Percentiles rank a stretch among this genome's conserved stretches.
Evolutionary conservation across 768 basidiomycete genomes (phyloP).

Genomic region (Russula ochroleuca): DNA sequence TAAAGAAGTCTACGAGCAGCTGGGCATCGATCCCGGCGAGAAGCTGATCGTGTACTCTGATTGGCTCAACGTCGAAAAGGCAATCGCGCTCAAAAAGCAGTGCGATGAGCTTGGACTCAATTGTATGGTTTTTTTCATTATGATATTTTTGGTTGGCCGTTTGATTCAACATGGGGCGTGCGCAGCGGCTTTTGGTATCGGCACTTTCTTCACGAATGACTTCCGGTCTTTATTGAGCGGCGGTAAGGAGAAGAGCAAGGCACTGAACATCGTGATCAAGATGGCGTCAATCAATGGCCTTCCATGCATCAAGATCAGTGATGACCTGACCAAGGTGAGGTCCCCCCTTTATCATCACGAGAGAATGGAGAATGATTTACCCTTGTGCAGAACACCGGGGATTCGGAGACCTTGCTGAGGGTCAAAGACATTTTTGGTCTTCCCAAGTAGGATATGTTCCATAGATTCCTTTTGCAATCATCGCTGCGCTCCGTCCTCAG

Average conservation of each 20-base stretch:
- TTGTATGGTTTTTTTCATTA: constrained; percentile 39
- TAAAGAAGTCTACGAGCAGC: constrained; percentile 61
- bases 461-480: constrained; percentile 2
- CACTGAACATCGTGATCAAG: constrained; percentile 95
- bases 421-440: constrained; percentile 52
- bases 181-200: constrained; percentile 86
- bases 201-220: constrained; percentile 90
- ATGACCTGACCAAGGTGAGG: constrained; percentile 77
- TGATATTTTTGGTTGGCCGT: not conserved
- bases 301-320: constrained; percentile 90
- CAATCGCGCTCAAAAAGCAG: constrained; percentile 62
- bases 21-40: constrained; percentile 61
- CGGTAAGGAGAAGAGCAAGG: constrained; percentile 60
- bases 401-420: constrained; percentile 42
- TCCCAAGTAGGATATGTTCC: constrained; percentile 25
- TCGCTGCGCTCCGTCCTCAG: not conserved
- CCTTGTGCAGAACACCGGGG: constrained; percentile 45
- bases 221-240: constrained; percentile 49
- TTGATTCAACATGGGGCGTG: not conserved
- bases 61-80: constrained; percentile 65
- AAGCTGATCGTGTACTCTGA: constrained; percentile 87
- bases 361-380: not conserved
- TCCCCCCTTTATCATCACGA: not conserved
- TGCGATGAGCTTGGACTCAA: constrained; percentile 69
- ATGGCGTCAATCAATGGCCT: constrained; percentile 66